phyloP scores from a whole-genome alignment of 1,284 basidiomycete genomes.

The Ceratobasidium sp. region DNA sequence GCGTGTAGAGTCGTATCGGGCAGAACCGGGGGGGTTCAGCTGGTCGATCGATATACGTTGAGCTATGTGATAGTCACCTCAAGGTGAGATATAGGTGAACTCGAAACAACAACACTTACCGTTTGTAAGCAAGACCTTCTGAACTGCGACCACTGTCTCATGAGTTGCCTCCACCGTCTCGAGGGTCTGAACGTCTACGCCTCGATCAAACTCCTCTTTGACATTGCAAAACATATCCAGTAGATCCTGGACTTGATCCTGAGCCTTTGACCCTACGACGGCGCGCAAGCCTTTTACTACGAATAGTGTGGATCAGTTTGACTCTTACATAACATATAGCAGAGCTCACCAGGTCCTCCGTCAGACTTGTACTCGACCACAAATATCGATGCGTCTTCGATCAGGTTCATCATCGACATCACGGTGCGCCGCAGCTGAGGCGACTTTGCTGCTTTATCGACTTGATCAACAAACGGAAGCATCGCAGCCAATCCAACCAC shows the following conservation, averaged over 20 bases:
- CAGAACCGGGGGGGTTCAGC: background rate
- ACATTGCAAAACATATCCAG: background rate
- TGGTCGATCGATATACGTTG: background rate
- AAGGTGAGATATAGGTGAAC: too few relatives aligned
- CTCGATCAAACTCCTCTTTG: background rate
- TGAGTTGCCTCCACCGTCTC: background rate
- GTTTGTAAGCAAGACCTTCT: too few relatives aligned
- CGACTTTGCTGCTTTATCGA: background rate
- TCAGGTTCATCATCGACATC: background rate
- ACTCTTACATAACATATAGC: background rate
- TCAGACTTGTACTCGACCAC: background rate
- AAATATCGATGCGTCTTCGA: conserved; percentile 8
- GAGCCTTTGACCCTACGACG: background rate
- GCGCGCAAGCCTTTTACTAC: background rate
- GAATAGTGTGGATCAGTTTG: background rate
- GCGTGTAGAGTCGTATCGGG: background rate
- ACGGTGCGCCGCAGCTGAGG: background rate
- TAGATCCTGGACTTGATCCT: background rate
- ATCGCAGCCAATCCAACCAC: background rate
- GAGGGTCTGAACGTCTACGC: background rate
- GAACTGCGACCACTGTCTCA: background rate
- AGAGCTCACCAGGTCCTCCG: background rate
- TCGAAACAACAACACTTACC: too few relatives aligned
- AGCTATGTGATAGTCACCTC: too few relatives aligned
- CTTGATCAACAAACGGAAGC: background rate